Conservation (phyloP, 108 stramenopile genomes). For the Cyclotella kingstonii region DNA sequence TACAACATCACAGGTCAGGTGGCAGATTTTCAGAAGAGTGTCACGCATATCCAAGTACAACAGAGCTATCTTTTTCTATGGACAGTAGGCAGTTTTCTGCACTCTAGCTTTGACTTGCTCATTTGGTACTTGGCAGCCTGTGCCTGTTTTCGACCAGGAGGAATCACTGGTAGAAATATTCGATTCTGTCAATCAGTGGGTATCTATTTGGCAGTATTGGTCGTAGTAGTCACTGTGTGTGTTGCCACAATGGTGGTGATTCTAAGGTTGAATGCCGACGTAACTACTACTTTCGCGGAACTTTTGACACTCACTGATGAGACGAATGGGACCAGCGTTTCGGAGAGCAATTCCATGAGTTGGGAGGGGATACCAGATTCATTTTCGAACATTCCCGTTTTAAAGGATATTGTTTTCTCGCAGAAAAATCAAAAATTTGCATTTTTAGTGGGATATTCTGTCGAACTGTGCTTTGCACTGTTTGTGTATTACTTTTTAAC, state of each 20-base stretch:
- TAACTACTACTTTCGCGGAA: no score
- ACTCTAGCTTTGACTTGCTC: slow-evolving; percentile 62
- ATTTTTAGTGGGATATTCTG: slow-evolving; percentile 62
- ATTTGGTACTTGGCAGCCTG: slow-evolving; percentile 83
- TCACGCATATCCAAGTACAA: slow-evolving; percentile 40
- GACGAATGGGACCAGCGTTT: slow-evolving; percentile 8
- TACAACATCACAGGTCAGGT: slow-evolving; percentile 30
- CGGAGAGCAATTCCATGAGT: background rate
- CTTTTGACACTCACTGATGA: slow-evolving; percentile 22
- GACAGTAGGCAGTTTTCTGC: slow-evolving; percentile 71
- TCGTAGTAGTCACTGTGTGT: slow-evolving; percentile 34
- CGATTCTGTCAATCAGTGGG: slow-evolving; percentile 43
- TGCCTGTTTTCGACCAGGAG: slow-evolving; percentile 64
- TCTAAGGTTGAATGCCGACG: slow-evolving; percentile 48
- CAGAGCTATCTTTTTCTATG: slow-evolving; percentile 65
- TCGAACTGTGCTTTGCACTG: slow-evolving; percentile 65
- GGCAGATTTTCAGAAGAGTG: slow-evolving; percentile 12
- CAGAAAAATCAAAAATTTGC: slow-evolving; percentile 33
- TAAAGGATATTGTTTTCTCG: background rate
- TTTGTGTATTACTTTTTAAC: slow-evolving; percentile 72
- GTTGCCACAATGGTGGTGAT: slow-evolving; percentile 58
- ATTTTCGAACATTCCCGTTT: background rate
- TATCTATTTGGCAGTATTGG: slow-evolving; percentile 37
- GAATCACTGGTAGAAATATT: slow-evolving; percentile 9
- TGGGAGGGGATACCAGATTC: background rate